Base-by-base conservation (phyloP, 2,329 filamentous ascomycete genomes). In the Arthroderma sp. region DNA sequence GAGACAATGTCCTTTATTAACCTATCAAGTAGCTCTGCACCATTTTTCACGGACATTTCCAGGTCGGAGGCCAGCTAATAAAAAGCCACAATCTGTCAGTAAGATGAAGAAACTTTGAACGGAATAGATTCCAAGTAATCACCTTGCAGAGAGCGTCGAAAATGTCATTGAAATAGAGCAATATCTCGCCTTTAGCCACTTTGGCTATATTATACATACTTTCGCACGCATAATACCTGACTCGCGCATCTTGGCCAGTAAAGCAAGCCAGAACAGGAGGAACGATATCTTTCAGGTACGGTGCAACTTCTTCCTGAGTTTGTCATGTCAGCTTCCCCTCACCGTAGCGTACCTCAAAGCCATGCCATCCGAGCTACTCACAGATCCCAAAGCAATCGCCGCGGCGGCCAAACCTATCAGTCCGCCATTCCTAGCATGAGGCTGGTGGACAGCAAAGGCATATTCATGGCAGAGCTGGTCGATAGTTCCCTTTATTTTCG, bases 151-250 rank as follows among this genome's bases (percentile, higher is more conserved):
- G 71, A 22, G 91, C 87, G 68, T 98, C 91, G 59, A 98, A 98
- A 51, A 98, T 91, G 57, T 93, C 84, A 66, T 98, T 98, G 66
- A 98, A 98, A 70, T 94, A 98, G 36, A 93, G 77, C 52, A 98
- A 67, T 15, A 98, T 91, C 65, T 98, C 91, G 33, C 93, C 91
- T 66, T 98, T 98, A 49, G 89, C 91, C 40, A 98, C 91, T 68
- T 98, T 98, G 59, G 91, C 88, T 60, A 98, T 98, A 65, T 98
- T 98, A 69, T 98, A 98, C 91, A 98, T 98, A 64, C 88, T 93
- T 70, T 98, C 91, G 67, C 91, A 98, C 27, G 91, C 91, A 67
- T 98, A 98, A 64, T 98, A 98, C 52, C 91, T 78, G 30, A 96
- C 91, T 47, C 91, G 78, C 29, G 91, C 88, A 81, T 98, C 91